Evolutionary conservation across 768 basidiomycete genomes (phyloP).

Genomic region (Agrocybe praecox): DNA sequence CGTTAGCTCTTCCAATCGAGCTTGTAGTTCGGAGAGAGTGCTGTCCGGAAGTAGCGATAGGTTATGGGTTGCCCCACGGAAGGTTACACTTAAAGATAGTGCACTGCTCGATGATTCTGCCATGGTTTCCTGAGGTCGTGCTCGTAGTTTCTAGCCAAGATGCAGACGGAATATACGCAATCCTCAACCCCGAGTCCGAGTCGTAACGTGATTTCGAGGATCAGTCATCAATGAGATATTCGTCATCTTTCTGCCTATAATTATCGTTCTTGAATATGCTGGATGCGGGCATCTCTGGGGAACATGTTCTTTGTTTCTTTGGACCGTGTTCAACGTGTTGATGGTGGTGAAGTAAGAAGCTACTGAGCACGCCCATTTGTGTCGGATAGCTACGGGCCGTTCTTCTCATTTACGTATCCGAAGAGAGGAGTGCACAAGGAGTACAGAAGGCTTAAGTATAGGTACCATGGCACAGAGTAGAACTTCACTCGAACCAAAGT

Average conservation of each 20-base stretch:
- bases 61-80: constrained; percentile 49
- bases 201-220: constrained; percentile 13
- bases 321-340: too few relatives aligned
- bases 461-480: too few relatives aligned
- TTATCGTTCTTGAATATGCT: not conserved
- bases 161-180: not conserved
- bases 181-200: constrained; percentile 7
- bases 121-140: not conserved
- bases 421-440: too few relatives aligned
- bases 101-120: not conserved
- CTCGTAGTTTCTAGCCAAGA: not conserved
- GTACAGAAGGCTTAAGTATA: too few relatives aligned
- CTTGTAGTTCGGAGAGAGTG: constrained; percentile 53
- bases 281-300: not conserved
- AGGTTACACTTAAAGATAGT: constrained; percentile 36
- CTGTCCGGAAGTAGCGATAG: constrained; percentile 52
- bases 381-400: too few relatives aligned
- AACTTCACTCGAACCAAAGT: too few relatives aligned
- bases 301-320: not conserved
- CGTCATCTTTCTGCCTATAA: constrained; percentile 8
- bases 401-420: too few relatives aligned
- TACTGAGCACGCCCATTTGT: too few relatives aligned
- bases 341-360: too few relatives aligned
- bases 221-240: constrained; percentile 8
- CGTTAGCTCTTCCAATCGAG: constrained; percentile 62